A percentile compares a stretch with the other conserved stretches of the same genome.
Evolutionary conservation across 306 rosid species (phyloP).

Genomic region (Lotus japonicus): DNA sequence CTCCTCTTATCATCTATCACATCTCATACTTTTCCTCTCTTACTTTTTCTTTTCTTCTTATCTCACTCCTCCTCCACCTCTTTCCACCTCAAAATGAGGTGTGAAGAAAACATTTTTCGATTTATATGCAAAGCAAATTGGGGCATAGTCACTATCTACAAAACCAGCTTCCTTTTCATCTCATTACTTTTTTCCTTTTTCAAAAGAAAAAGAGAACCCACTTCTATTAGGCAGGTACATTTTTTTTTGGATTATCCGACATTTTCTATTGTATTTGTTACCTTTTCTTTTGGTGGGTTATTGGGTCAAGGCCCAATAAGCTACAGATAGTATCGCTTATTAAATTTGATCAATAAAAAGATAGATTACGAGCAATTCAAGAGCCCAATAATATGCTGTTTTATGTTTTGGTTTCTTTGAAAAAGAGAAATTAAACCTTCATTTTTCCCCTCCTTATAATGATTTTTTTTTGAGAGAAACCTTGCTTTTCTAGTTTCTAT

Average conservation of each 20-base stretch:
- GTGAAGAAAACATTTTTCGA: too few species aligned
- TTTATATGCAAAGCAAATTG: slow-evolving; percentile 9
- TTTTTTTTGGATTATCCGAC: not conserved
- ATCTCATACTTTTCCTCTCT: too few species aligned
- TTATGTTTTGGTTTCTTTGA: not conserved
- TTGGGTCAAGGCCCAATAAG: not conserved
- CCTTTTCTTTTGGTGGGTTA: not conserved
- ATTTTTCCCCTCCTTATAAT: too few species aligned
- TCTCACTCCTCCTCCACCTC: too few species aligned
- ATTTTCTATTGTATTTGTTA: not conserved
- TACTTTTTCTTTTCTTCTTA: too few species aligned
- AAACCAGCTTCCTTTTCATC: not conserved
- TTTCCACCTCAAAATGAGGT: too few species aligned
- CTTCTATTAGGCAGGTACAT: not conserved
- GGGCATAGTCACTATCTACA: not conserved
- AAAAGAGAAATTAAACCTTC: too few species aligned
- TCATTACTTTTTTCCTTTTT: not conserved
- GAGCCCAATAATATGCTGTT: not conserved
- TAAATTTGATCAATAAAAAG: not conserved
- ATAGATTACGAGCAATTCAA: not conserved
- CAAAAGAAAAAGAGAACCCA: not conserved
- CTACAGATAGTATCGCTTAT: not conserved
- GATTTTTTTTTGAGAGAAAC: too few species aligned
- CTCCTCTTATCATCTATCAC: too few species aligned
- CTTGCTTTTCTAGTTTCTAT: not conserved